These are phyloP conservation scores for Pythium sp. DNA, from an alignment of 352 stramenopile species.

Conservation along the genomic window DNA sequence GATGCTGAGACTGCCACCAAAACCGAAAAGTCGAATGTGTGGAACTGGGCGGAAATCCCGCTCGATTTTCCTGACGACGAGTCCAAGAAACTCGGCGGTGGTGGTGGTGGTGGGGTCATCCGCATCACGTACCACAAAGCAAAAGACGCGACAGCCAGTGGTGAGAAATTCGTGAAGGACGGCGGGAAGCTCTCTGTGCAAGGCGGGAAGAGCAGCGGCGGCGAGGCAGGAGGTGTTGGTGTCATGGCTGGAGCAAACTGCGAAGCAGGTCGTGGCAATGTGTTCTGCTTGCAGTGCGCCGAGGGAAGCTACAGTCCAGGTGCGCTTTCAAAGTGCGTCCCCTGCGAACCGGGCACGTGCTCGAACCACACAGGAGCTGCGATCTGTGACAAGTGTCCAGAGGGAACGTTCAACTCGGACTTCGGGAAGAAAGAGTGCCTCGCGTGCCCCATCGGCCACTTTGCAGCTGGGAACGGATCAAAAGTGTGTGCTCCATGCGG, in stretches of 20 bases:
- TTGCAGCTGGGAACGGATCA: slow-evolving; percentile 35
- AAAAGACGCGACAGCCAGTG: slow-evolving; percentile 26
- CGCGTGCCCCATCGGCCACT: slow-evolving; percentile 59
- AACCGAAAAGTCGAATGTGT: slow-evolving; percentile 29
- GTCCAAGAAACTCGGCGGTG: slow-evolving; percentile 43
- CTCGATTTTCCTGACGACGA: slow-evolving; percentile 15
- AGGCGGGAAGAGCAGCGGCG: slow-evolving; percentile 45
- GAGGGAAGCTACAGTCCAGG: slow-evolving; percentile 63
- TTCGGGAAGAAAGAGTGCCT: slow-evolving; percentile 67
- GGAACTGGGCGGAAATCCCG: slow-evolving; percentile 19
- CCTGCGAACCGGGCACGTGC: slow-evolving; percentile 67
- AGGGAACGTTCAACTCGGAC: slow-evolving; percentile 63
- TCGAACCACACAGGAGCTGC: slow-evolving; percentile 41
- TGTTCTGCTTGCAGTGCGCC: slow-evolving; percentile 63
- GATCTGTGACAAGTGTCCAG: slow-evolving; percentile 46
- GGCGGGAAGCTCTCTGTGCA: slow-evolving; percentile 41
- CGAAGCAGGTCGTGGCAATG: slow-evolving; percentile 54
- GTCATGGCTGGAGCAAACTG: slow-evolving; percentile 58
- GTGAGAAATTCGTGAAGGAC: slow-evolving; percentile 57
- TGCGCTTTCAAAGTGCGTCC: slow-evolving; percentile 54
- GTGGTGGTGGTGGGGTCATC: slow-evolving; percentile 56
- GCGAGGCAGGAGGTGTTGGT: slow-evolving; percentile 53
- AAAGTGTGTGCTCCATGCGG: slow-evolving; percentile 60
- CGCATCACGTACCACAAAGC: slow-evolving; percentile 49
- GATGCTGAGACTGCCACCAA: neutral